Percentiles rank a stretch among this genome's conserved stretches.
Evolutionary conservation across 2,329 filamentous ascomycete species (phyloP).

Genomic region (Metarhizium album): DNA sequence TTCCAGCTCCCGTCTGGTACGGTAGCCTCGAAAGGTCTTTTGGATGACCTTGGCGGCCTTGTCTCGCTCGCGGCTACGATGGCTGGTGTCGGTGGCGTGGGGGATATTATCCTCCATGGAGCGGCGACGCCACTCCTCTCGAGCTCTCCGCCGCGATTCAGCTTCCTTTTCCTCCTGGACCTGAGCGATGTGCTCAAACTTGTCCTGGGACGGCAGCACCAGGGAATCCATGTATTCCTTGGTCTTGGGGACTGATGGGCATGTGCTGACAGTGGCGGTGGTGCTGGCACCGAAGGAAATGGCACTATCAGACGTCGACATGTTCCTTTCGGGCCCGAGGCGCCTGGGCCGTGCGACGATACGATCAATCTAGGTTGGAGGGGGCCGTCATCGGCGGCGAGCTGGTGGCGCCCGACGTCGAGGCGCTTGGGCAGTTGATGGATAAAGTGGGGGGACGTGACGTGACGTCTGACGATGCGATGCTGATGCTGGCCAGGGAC

Average conservation of each 20-base stretch:
- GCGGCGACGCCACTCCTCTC: slow-evolving; percentile 20
- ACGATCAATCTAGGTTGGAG: too few species aligned
- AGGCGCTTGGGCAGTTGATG: too few species aligned
- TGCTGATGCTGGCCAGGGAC: too few species aligned
- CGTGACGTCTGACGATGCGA: too few species aligned
- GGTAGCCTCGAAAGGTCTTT: slow-evolving; percentile 68
- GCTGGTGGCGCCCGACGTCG: too few species aligned
- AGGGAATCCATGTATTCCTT: slow-evolving; percentile 41
- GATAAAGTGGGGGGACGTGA: too few species aligned
- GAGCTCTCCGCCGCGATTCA: slow-evolving; percentile 30
- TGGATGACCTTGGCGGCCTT: slow-evolving; percentile 50
- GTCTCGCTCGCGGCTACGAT: slow-evolving; percentile 13
- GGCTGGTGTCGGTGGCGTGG: slow-evolving; percentile 7
- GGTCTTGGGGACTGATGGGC: slow-evolving; percentile 12
- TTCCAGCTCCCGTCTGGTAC: slow-evolving; percentile 57
- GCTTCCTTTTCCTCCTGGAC: slow-evolving; percentile 38
- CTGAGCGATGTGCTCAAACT: slow-evolving; percentile 37
- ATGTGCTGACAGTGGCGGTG: background rate
- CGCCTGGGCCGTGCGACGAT: too few species aligned
- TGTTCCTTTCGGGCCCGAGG: background rate
- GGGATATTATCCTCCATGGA: slow-evolving; percentile 16
- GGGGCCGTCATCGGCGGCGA: too few species aligned
- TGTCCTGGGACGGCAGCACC: slow-evolving; percentile 32
- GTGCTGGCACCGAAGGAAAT: slow-evolving; percentile 3
- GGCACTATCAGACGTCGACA: slow-evolving; percentile 6